Evolutionary conservation across 441 rosid genomes (phyloP).

Genomic region (Adansonia gregorii): DNA sequence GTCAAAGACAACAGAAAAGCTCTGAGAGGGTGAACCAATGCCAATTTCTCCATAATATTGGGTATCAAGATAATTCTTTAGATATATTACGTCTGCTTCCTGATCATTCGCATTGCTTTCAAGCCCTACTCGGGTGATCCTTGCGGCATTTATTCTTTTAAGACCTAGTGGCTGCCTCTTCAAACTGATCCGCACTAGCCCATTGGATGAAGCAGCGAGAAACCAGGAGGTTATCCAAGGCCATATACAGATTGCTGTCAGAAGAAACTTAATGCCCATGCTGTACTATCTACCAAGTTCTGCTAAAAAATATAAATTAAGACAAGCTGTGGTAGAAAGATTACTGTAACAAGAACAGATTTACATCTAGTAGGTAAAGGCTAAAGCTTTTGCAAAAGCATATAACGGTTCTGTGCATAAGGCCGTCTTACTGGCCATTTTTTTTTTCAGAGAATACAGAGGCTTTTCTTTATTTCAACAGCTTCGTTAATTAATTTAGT

Average conservation of each 20-base stretch:
- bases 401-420: background rate
- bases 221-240: constrained; percentile 39
- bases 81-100: constrained; percentile 47
- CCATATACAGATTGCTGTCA: constrained; percentile 37
- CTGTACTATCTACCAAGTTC: background rate
- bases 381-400: background rate
- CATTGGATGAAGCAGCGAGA: constrained; percentile 33
- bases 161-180: constrained; percentile 49
- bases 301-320: constrained; percentile 2
- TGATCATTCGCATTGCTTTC: constrained; percentile 10
- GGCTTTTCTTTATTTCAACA: background rate
- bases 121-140: constrained; percentile 34
- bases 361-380: background rate
- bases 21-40: constrained; percentile 68
- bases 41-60: constrained; percentile 94
- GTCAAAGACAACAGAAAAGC: constrained; percentile 58
- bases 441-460: background rate
- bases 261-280: constrained; percentile 39
- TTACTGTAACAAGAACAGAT: background rate
- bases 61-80: constrained; percentile 73
- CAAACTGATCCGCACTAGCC: constrained; percentile 48
- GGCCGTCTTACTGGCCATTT: background rate
- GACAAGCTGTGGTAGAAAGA: background rate
- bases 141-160: constrained; percentile 40
- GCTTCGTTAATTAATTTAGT: background rate